Evolutionary conservation across 2,329 filamentous ascomycete genomes (phyloP), one percentile per base, ranked within the genome.

Genomic region (Trichoderma pleuroti): DNA sequence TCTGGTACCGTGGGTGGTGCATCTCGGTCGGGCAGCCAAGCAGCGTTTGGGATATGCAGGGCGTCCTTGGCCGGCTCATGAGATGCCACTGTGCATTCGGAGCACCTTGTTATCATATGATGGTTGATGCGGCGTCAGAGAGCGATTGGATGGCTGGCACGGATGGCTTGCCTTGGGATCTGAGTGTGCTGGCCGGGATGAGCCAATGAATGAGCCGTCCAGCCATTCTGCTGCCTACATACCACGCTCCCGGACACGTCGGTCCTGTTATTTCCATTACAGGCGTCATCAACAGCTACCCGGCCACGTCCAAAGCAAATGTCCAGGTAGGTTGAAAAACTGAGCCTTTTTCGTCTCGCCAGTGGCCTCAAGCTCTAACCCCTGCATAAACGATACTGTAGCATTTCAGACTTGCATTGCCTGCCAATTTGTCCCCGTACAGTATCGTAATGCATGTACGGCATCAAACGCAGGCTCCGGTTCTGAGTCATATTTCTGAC

Each of bases 1-100:
- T 9, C 60, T 21, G 49, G 4, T 28, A 21, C 16, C 49, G 24
- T 39, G 18, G n/a, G 18, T 39, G 26, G 9, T 49, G 24, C 39
- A 28, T 18, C 30, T 32, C 21, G 52, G 66, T 68, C 56, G 39
- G 66, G 66, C 66, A 68, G 66, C 66, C 18, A 68, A 68, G 65
- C 65, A 60, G 65, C 39, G 32, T 26, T 60, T 42, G 54, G 28
- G 54, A 46, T 52, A 52, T 28, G 26, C 42, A 60, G 36, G 65
- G 34, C 46, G 65, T 12, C 64, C n/a, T 21, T 26, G 36, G 54
- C 28, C 34, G 49, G n/a, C 54, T 32, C 59, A 59, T 49, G 18
- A 56, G 21, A 66, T 66, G 49, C 24, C 49, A 59, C 30, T 67
- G 36, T 42, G 32, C 49, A 34, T 57, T 28, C 30, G 32, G 42